phyloP scores from a whole-genome alignment of 441 rosid species.

The Euphorbia neoarborescens region DNA sequence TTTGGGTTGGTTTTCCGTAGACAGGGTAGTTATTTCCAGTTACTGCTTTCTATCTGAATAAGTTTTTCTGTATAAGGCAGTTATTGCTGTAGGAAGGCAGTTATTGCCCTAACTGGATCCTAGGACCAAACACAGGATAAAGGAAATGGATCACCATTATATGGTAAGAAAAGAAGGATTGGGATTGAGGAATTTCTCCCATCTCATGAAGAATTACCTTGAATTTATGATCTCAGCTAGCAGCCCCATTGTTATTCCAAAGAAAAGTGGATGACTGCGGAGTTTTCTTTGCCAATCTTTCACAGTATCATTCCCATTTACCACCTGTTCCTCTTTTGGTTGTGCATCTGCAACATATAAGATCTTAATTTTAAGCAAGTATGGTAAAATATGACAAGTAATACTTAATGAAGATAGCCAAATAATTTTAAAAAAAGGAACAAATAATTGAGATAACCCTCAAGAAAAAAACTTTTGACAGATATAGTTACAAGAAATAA shows the following conservation, averaged over 20 bases:
- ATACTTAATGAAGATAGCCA: neutral
- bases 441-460: neutral
- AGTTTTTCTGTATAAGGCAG: no score
- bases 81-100: no score
- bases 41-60: no score
- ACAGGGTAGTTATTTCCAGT: no score
- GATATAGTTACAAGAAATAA: neutral
- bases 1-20: no score
- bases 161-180: neutral
- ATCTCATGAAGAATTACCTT: conserved; percentile 42
- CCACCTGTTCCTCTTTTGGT: conserved; percentile 30
- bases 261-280: conserved; percentile 79
- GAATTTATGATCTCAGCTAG: conserved; percentile 97
- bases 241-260: conserved; percentile 87
- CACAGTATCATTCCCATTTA: conserved; percentile 30
- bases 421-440: neutral
- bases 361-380: conserved; percentile 17
- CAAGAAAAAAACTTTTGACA: neutral
- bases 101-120: no score
- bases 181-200: neutral
- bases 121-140: no score
- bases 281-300: conserved; percentile 52
- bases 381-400: neutral
- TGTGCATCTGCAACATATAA: conserved; percentile 44
- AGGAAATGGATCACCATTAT: no score